Conservation (phyloP, 805 yeast genomes). For the Metschnikowia kofuensis region DNA sequence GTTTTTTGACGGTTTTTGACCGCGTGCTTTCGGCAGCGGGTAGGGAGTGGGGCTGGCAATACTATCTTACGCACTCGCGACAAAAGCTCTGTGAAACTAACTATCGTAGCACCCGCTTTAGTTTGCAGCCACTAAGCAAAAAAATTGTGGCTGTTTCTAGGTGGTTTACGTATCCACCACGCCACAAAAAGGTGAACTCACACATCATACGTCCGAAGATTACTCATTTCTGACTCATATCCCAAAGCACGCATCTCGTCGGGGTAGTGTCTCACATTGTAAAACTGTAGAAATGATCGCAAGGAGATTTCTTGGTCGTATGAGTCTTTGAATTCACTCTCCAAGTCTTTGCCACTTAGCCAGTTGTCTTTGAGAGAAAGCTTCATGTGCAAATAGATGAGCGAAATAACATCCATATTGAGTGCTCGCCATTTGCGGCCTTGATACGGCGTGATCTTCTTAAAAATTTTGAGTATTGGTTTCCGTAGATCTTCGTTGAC, state of each 20-base stretch:
- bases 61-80: background rate
- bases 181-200: too few relatives aligned
- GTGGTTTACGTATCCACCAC: too few relatives aligned
- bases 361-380: slow-evolving; percentile 78
- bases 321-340: slow-evolving; percentile 70
- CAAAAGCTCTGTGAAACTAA: background rate
- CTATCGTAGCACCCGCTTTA: background rate
- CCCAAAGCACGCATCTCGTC: slow-evolving; percentile 55
- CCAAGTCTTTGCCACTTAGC: slow-evolving; percentile 79
- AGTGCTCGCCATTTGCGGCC: slow-evolving; percentile 92
- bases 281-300: slow-evolving; percentile 73
- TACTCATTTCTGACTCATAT: slow-evolving; percentile 24
- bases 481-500: slow-evolving; percentile 56
- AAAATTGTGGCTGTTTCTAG: too few relatives aligned
- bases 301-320: slow-evolving; percentile 84
- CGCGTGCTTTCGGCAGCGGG: too few relatives aligned
- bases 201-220: too few relatives aligned
- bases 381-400: slow-evolving; percentile 74
- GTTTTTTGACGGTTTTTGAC: too few relatives aligned
- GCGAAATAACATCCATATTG: slow-evolving; percentile 90
- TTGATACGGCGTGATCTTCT: slow-evolving; percentile 81
- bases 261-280: slow-evolving; percentile 60
- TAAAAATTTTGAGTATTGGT: slow-evolving; percentile 71
- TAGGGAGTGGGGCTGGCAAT: too few relatives aligned
- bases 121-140: background rate